Conservation (phyloP, 306 rosid genomes). For the Dryas alaskensis region DNA sequence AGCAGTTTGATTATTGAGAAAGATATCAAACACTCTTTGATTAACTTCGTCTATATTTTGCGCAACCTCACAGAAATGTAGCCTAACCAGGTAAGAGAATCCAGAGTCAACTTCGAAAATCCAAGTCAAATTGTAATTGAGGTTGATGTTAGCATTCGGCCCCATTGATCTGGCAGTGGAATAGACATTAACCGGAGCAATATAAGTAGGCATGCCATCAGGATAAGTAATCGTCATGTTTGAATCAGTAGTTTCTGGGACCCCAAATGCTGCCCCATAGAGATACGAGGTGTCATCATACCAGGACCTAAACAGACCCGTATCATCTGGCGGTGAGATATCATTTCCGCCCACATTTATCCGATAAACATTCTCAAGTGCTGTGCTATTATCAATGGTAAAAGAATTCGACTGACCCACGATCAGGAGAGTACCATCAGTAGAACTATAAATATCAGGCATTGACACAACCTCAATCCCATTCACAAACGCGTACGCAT, state of each 20-base stretch:
- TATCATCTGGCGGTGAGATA: slow-evolving; percentile 72
- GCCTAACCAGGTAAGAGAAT: slow-evolving; percentile 81
- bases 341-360: slow-evolving; percentile 84
- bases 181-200: slow-evolving; percentile 73
- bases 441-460: slow-evolving; percentile 66
- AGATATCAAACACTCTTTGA: slow-evolving; percentile 68
- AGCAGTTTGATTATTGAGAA: slow-evolving; percentile 70
- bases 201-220: slow-evolving; percentile 37
- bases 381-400: slow-evolving; percentile 53
- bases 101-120: slow-evolving; percentile 66
- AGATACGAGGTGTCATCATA: slow-evolving; percentile 53
- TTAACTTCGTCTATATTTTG: slow-evolving; percentile 32
- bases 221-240: slow-evolving; percentile 46
- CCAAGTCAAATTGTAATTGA: slow-evolving; percentile 83
- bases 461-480: slow-evolving; percentile 89
- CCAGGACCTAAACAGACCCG: slow-evolving; percentile 88
- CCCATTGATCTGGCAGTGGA: slow-evolving; percentile 88
- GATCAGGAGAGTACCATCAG: slow-evolving; percentile 35
- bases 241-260: slow-evolving; percentile 49
- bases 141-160: slow-evolving; percentile 43
- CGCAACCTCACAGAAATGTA: slow-evolving; percentile 78
- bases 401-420: slow-evolving; percentile 40
- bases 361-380: slow-evolving; percentile 71
- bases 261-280: slow-evolving; percentile 67
- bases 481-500: slow-evolving; percentile 77